phyloP scores from a whole-genome alignment of 257 asterid genomes.

The Rubia yunnanensis region DNA sequence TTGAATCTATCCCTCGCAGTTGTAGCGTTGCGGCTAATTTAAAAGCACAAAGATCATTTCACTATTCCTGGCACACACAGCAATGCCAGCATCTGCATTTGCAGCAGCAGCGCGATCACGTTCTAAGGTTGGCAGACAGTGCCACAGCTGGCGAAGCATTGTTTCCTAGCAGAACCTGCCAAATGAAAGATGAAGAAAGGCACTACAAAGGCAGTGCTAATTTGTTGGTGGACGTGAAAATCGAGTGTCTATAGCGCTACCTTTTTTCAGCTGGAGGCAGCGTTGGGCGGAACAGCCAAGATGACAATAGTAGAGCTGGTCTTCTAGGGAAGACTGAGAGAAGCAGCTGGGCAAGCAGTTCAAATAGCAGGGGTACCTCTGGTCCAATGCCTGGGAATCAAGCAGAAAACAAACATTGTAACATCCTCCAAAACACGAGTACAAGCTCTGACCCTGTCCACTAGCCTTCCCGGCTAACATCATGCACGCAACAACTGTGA shows the following conservation, averaged over 20 bases:
- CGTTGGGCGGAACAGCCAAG: slow-evolving; percentile 35
- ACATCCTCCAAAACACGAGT: slow-evolving; percentile 58
- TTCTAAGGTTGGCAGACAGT: slow-evolving; percentile 10
- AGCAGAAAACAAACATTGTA: slow-evolving; percentile 35
- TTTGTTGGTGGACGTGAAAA: background rate
- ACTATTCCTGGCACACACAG: background rate
- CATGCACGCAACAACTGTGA: slow-evolving; percentile 13
- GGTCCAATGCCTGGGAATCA: background rate
- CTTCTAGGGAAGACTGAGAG: slow-evolving; percentile 26
- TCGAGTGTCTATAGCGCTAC: slow-evolving; percentile 12
- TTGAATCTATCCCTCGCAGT: background rate
- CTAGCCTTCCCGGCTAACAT: slow-evolving; percentile 12
- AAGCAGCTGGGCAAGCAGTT: slow-evolving; percentile 33
- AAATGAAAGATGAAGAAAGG: background rate
- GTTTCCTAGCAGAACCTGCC: slow-evolving; percentile 1
- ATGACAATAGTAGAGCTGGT: slow-evolving; percentile 30
- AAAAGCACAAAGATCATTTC: background rate
- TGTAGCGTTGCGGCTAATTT: background rate
- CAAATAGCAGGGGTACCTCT: slow-evolving; percentile 26
- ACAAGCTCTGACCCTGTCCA: slow-evolving; percentile 18
- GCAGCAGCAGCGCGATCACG: background rate
- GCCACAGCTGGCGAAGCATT: slow-evolving; percentile 27
- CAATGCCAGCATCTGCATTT: background rate
- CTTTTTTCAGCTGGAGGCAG: slow-evolving; percentile 21
- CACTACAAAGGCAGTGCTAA: too few species aligned